Percentiles rank a stretch among this genome's conserved stretches.
phyloP scores from a whole-genome alignment of 2,329 filamentous ascomycete genomes.

The Rhynchosporium agropyri region DNA sequence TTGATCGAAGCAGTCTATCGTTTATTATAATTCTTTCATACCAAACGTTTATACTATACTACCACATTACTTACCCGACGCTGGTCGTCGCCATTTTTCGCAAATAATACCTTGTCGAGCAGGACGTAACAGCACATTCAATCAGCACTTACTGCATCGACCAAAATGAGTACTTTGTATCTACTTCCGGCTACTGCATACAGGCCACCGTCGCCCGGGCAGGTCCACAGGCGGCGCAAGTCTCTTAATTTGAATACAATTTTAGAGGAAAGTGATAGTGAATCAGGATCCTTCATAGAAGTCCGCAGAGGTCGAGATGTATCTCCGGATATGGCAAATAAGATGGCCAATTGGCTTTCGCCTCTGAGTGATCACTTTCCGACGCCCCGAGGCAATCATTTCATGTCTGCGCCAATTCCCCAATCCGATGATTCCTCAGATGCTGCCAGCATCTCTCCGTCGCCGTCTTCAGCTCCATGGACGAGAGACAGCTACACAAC shows the following conservation, averaged over 20 bases:
- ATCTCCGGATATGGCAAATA: constrained; percentile 40
- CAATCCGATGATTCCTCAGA: constrained; percentile 56
- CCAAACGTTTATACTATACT: constrained; percentile 17
- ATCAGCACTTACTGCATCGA: constrained; percentile 27
- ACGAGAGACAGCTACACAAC: constrained; percentile 63
- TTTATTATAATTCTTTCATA: constrained; percentile 40
- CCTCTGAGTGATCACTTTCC: constrained; percentile 64
- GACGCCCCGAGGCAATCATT: constrained; percentile 68
- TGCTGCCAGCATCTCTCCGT: constrained; percentile 56
- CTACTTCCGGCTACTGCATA: constrained; percentile 53
- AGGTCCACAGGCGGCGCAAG: constrained; percentile 53
- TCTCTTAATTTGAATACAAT: constrained; percentile 60
- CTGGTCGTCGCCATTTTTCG: constrained; percentile 36
- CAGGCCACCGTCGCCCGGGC: constrained; percentile 54
- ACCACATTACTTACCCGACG: constrained; percentile 29
- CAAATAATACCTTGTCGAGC: constrained; percentile 29
- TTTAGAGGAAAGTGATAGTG: constrained; percentile 60
- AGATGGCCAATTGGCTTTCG: constrained; percentile 45
- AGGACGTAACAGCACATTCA: constrained; percentile 29
- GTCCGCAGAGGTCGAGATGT: constrained; percentile 42
- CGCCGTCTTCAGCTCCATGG: constrained; percentile 62
- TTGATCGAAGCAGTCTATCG: constrained; percentile 45
- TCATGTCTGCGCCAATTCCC: constrained; percentile 63
- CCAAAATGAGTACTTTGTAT: constrained; percentile 43
- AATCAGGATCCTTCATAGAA: constrained; percentile 40